A percentile compares a stretch with the other conserved stretches of the same genome.
Conservation (phyloP, 2,329 filamentous ascomycete species). For the Cytospora chrysosperma region DNA sequence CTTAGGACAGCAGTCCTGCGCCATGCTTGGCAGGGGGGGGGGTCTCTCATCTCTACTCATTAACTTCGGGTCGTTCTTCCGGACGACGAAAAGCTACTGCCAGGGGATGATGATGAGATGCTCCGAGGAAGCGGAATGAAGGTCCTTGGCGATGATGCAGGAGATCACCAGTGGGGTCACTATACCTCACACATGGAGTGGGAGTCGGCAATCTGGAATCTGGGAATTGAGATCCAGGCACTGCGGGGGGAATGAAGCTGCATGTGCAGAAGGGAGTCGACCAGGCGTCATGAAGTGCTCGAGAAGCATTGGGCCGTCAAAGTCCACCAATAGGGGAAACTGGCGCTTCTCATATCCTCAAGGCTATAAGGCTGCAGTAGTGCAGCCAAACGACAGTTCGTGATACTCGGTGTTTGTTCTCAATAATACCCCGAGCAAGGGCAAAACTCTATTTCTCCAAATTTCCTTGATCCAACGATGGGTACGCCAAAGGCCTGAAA, state of each 20-base stretch:
- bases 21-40: background rate
- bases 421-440: constrained; percentile 17
- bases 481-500: background rate
- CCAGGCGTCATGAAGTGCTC: background rate
- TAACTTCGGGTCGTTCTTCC: background rate
- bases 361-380: background rate
- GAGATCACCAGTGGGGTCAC: background rate
- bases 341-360: background rate
- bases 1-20: background rate
- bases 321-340: constrained; percentile 22
- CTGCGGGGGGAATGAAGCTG: constrained; percentile 1
- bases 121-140: constrained; percentile 13
- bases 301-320: background rate
- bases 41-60: background rate
- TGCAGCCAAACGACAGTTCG: background rate
- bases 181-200: constrained; percentile 10
- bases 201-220: background rate
- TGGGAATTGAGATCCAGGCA: constrained; percentile 1
- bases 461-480: background rate
- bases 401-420: constrained; percentile 10
- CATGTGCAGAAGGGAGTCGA: background rate
- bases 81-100: background rate
- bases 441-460: background rate
- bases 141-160: background rate
- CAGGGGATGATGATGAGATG: constrained; percentile 7